Percentiles rank a stretch among this genome's conserved stretches.
phyloP scores from a whole-genome alignment of 768 basidiomycete genomes.

The Boletus pseudo-olivaceus region DNA sequence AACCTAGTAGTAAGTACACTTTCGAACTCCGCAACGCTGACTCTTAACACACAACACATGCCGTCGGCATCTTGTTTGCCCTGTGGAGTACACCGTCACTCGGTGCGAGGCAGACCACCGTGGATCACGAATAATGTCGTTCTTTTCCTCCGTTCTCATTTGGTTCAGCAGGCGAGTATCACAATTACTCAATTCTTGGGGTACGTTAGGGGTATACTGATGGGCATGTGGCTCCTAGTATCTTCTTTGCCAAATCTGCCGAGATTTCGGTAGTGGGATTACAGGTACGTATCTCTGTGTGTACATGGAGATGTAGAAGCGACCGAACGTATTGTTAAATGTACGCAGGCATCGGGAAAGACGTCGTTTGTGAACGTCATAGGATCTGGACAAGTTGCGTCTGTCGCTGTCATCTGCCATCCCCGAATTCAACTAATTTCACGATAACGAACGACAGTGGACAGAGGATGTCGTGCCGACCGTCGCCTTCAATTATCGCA shows the following conservation, averaged over 20 bases:
- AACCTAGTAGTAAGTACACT: too few relatives aligned
- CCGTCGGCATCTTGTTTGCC: background rate
- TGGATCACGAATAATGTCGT: constrained; percentile 33
- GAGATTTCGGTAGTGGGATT: constrained; percentile 91
- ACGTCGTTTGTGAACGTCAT: constrained; percentile 93
- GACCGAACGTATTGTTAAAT: background rate
- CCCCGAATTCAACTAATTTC: background rate
- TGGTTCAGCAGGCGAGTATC: constrained; percentile 51
- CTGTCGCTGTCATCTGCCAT: background rate
- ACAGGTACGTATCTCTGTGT: constrained; percentile 46
- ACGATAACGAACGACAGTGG: constrained; percentile 50
- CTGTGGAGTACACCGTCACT: background rate
- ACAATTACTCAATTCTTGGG: background rate
- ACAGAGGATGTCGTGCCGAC: constrained; percentile 97
- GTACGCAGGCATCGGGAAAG: constrained; percentile 80
- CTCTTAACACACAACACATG: background rate
- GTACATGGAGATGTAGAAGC: background rate
- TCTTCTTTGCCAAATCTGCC: constrained; percentile 85
- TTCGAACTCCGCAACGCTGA: constrained; percentile 18
- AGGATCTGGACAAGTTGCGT: constrained; percentile 66
- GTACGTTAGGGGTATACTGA: background rate
- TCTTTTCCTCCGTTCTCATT: constrained; percentile 51
- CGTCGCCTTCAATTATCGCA: constrained; percentile 88
- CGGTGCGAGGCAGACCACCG: background rate
- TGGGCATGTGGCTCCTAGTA: constrained; percentile 33